Evolutionary conservation across 768 basidiomycete species (phyloP).

Genomic region (Fibroporia radiculosa): DNA sequence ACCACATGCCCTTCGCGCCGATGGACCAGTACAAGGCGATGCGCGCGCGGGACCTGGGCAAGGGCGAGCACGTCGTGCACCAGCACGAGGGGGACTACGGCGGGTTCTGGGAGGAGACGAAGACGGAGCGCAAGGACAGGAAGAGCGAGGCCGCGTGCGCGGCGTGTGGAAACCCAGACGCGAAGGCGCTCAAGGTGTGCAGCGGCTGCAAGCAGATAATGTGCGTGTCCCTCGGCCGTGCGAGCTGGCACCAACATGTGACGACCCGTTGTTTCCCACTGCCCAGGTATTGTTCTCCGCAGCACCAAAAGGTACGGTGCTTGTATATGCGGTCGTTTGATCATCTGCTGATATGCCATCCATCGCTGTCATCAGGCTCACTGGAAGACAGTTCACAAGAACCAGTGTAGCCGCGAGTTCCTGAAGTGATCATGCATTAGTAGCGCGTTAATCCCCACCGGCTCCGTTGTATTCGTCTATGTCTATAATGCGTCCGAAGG

Average conservation of each 20-base stretch:
- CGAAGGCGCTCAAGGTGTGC: background rate
- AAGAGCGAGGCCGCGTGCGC: background rate
- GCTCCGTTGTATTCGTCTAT: too few species aligned
- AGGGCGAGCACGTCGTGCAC: background rate
- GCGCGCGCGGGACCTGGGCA: background rate
- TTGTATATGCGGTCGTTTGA: too few species aligned
- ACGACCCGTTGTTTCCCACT: background rate
- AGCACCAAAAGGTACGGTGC: background rate
- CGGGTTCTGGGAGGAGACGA: slow-evolving; percentile 1
- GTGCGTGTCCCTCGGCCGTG: background rate
- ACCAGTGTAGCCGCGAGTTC: background rate
- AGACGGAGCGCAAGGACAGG: background rate
- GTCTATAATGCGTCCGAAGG: too few species aligned
- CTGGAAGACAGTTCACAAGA: background rate
- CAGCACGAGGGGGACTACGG: background rate
- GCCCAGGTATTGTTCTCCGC: background rate
- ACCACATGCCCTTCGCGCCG: background rate
- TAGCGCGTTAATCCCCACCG: too few species aligned
- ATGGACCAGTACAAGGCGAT: background rate
- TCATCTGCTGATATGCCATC: background rate
- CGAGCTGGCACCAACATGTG: background rate
- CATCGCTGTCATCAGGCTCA: background rate
- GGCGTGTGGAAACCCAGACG: background rate
- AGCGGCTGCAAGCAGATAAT: background rate
- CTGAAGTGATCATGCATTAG: too few species aligned